These are phyloP conservation scores for Ganoderma resinaceum DNA, from an alignment of 1,284 basidiomycete genomes.

Conservation along the genomic window DNA sequence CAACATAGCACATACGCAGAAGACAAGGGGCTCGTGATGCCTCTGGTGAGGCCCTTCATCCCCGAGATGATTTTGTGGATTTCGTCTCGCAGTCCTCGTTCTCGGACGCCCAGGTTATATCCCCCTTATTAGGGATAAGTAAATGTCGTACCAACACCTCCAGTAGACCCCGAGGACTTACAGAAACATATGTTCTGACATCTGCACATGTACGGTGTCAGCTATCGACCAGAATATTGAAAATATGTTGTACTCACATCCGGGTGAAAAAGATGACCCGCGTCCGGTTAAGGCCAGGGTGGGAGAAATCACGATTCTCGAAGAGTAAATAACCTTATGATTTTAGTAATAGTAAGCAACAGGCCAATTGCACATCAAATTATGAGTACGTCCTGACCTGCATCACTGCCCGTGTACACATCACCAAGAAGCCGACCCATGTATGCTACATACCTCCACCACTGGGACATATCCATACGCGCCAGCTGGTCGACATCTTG, in stretches of 20 bases:
- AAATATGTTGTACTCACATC: constrained; percentile 41
- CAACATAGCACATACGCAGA: background rate
- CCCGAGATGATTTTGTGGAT: background rate
- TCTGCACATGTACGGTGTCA: background rate
- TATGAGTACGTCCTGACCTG: constrained; percentile 19
- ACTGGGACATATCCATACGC: constrained; percentile 11
- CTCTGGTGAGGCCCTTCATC: background rate
- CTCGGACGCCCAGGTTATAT: background rate
- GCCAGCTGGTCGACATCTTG: background rate
- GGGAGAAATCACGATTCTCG: constrained; percentile 34
- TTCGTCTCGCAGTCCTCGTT: background rate
- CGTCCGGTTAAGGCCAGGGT: constrained; percentile 23
- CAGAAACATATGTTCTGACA: constrained; percentile 31
- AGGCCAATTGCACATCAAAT: background rate
- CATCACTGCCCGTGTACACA: constrained; percentile 38
- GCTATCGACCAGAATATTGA: no score
- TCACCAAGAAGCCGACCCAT: constrained; percentile 40
- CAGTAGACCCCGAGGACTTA: constrained; percentile 32
- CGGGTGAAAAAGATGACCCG: constrained; percentile 47
- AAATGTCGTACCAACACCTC: background rate
- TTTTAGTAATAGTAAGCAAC: constrained; percentile 14
- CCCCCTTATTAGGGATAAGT: background rate
- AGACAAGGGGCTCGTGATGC: background rate
- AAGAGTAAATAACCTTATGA: constrained; percentile 36
- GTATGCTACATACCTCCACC: constrained; percentile 31